Conservation (phyloP, 306 rosid species). For the Inga oerstediana region DNA sequence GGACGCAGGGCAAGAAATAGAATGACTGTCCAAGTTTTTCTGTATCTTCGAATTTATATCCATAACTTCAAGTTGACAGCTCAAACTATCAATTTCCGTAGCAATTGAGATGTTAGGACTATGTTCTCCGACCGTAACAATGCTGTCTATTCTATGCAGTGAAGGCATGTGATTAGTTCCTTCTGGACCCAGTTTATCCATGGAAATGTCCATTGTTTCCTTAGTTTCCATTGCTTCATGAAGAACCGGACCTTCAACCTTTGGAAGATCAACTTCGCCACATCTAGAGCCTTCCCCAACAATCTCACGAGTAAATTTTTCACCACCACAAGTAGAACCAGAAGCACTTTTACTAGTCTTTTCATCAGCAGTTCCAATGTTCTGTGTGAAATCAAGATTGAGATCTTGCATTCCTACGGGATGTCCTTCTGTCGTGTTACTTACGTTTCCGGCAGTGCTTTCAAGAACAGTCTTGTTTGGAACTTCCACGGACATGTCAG, state of each 20-base stretch:
- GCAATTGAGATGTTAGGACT: not conserved
- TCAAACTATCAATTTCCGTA: conserved; percentile 46
- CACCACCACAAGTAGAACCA: conserved; percentile 13
- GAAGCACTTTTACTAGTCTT: conserved; percentile 4
- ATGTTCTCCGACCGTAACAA: not conserved
- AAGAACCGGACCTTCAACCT: conserved; percentile 3
- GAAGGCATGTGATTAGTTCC: not conserved
- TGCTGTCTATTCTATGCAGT: not conserved
- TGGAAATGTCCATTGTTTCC: not conserved
- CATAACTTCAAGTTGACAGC: conserved; percentile 50
- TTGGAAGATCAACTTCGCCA: not conserved
- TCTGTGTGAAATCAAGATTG: conserved; percentile 8
- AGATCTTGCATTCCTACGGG: conserved; percentile 25
- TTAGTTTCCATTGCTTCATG: conserved; percentile 2
- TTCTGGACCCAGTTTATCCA: not conserved
- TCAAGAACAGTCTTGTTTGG: conserved; percentile 27
- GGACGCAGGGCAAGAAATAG: conserved; percentile 36
- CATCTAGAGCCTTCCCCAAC: not conserved
- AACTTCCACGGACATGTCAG: conserved; percentile 33
- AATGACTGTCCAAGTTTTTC: conserved; percentile 29
- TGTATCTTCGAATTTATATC: conserved; percentile 39
- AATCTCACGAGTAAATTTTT: conserved; percentile 4
- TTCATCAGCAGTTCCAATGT: not conserved
- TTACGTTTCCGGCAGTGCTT: conserved; percentile 30
- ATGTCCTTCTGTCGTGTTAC: conserved; percentile 31